Base-by-base conservation (phyloP, 2,329 filamentous ascomycete species). In the Aschersonia sp. region DNA sequence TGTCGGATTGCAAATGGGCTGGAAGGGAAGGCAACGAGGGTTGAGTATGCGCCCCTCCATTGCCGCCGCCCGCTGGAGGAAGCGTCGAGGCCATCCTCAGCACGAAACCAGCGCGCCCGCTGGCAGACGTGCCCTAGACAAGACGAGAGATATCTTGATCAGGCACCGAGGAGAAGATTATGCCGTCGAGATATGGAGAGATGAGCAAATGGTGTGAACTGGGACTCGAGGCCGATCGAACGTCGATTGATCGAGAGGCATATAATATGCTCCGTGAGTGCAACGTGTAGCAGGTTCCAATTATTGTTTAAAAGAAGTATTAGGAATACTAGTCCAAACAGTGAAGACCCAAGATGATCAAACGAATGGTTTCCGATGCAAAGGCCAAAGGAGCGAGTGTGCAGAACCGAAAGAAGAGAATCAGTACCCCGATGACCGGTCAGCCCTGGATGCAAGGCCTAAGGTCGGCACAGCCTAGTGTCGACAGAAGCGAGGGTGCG, bases 21-120 rank as follows among this genome's bases (percentile, higher is more conserved):
- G 92, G 90, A 55, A 98, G 73, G 52, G 87, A 82, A 29, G 90
- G 88, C 58, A 98, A 72, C 51, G 90, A 96, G 49, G 87, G 78
- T 68, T 95, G 87, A 53, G 75, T 87, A 70, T 82, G 87, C 68
- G 78, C 75, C 51, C 78, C 78, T 63, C 74, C 76, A 60, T 62
- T 63, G 60, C 68, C 63, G 51, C 65, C 65, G 54, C 68, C 68
- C 52, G 70, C 58, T 43, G 71, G 64, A 50, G 74, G 72, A 51
- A 78, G 66, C 60, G 73, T 78, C 65, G 75, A 70, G 60, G 79
- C 72, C 79, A 83, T 84, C 62, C 56, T 70, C 63, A 63, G 58
- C 63, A 60, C 60, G 57, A 54, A 31, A 44, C 45, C 45, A 49
- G 47, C 42, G 5, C 14, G 29, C 11, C 32, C 12, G 46, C 42